Evolutionary conservation across 1,284 basidiomycete genomes (phyloP), one percentile per base, ranked within the genome.

Genomic region (Chondrostereum purpureum): DNA sequence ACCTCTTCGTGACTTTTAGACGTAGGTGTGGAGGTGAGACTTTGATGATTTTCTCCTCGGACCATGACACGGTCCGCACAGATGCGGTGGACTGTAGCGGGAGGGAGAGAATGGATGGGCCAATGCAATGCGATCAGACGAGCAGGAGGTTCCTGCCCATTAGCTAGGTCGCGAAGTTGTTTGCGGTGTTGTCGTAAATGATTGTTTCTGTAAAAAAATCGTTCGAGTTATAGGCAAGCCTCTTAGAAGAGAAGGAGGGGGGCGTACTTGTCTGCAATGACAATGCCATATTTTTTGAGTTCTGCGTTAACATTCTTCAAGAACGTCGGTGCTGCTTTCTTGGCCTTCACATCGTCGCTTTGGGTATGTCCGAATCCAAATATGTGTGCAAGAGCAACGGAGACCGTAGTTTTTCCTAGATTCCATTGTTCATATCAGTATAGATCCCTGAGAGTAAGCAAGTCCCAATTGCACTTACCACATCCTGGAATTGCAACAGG

Each of bases 401-500:
- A 77, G 8, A 99, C 71, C 0, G 87, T 68, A 0, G 96, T 99
- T 72, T 99, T 99, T 21, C 91, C 89, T 92, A 51, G 3, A 33
- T 3, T 11, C 12, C n/a, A n/a, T n/a, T n/a, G n/a, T n/a, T n/a
- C 14, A 33, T 4, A 17, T 17, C 13, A 48, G 47, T 43, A 46
- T 46, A 17, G 1, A 24, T 34, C 46, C 17, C 14, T 33, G 11
- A 31, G 19, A 36, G 22, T 18, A 41, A 20, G 4, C 8, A 35
- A 13, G 45, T 16, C 40, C 36, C 11, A 19, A 4, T n/a, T n/a
- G n/a, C 11, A 71, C 86, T 53, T 50, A 84, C 94, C 95, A 59
- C 87, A 92, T 2, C 95, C 94, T 17, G 93, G 95, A 36, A 98
- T 79, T 2, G 92, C 93, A 14, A 98, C 67, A 0, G 96, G 93